Evolutionary conservation across 2,329 filamentous ascomycete species (phyloP).

Genomic region (Penicillium sp.): DNA sequence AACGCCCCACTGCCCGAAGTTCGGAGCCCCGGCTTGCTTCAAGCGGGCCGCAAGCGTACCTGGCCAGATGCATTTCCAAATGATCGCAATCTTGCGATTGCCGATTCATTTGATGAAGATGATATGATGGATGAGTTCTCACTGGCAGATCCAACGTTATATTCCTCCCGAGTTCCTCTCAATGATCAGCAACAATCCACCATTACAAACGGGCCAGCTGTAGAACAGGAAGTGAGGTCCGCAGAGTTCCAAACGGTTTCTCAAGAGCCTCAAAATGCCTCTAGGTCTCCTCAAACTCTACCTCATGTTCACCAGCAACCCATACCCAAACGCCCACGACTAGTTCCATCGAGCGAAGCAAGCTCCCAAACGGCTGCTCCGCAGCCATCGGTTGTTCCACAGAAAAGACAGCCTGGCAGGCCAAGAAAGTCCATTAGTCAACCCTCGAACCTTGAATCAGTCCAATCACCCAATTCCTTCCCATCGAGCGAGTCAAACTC

Average conservation of each 20-base stretch:
- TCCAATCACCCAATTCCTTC: constrained; percentile 15
- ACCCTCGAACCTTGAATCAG: constrained; percentile 10
- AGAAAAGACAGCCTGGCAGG: constrained; percentile 24
- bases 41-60: constrained; percentile 33
- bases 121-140: constrained; percentile 32
- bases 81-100: constrained; percentile 27
- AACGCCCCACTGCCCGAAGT: constrained; percentile 29
- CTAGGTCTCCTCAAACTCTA: neutral
- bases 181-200: constrained; percentile 13
- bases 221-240: neutral
- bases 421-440: constrained; percentile 31
- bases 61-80: constrained; percentile 32
- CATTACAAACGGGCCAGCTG: neutral
- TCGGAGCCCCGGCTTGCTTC: constrained; percentile 36
- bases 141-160: constrained; percentile 21
- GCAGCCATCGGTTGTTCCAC: constrained; percentile 2
- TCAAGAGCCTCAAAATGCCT: neutral
- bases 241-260: constrained; percentile 12
- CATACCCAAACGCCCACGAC: constrained; percentile 32
- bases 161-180: constrained; percentile 27
- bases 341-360: constrained; percentile 18
- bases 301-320: constrained; percentile 14
- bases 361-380: neutral
- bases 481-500: constrained; percentile 7
- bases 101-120: constrained; percentile 37